These are phyloP conservation scores for Sphaerulina musiva DNA, from an alignment of 2,329 filamentous ascomycete genomes.

Conservation along the genomic window DNA sequence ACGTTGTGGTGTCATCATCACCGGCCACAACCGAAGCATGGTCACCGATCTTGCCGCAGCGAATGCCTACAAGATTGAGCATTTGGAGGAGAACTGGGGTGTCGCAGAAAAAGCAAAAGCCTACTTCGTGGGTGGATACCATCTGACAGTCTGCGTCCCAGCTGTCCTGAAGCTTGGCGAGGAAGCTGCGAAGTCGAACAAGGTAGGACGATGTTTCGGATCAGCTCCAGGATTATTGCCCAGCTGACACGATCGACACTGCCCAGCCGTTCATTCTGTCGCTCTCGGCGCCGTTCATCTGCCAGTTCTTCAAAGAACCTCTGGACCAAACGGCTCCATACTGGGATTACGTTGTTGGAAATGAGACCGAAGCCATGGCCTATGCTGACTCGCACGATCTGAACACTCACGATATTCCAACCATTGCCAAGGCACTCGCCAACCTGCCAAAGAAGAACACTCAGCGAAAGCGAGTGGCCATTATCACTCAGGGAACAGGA, in stretches of 20 bases:
- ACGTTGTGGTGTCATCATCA: conserved; percentile 93
- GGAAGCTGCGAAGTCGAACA: conserved; percentile 83
- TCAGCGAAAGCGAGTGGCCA: conserved; percentile 73
- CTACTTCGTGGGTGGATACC: conserved; percentile 93
- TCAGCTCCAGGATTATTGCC: conserved; percentile 7
- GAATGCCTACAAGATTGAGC: conserved; percentile 93
- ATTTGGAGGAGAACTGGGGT: conserved; percentile 91
- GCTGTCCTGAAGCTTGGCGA: conserved; percentile 86
- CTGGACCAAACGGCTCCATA: conserved; percentile 80
- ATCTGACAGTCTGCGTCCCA: conserved; percentile 90
- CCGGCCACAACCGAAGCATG: conserved; percentile 89
- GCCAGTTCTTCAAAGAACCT: conserved; percentile 95
- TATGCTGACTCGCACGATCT: conserved; percentile 79
- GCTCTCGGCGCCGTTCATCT: conserved; percentile 90
- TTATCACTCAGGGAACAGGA: conserved; percentile 91
- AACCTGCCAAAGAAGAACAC: conserved; percentile 87
- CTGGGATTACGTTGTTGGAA: conserved; percentile 94
- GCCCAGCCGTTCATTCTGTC: conserved; percentile 70
- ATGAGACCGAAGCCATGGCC: conserved; percentile 86
- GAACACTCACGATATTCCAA: conserved; percentile 66
- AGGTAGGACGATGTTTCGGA: conserved; percentile 45
- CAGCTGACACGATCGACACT: conserved; percentile 12
- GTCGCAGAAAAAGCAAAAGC: conserved; percentile 81
- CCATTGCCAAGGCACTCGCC: conserved; percentile 79
- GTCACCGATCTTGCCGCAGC: conserved; percentile 92